Evolutionary conservation across 2,329 filamentous ascomycete genomes (phyloP).

Genomic region (Colletotrichum sansevieriae): DNA sequence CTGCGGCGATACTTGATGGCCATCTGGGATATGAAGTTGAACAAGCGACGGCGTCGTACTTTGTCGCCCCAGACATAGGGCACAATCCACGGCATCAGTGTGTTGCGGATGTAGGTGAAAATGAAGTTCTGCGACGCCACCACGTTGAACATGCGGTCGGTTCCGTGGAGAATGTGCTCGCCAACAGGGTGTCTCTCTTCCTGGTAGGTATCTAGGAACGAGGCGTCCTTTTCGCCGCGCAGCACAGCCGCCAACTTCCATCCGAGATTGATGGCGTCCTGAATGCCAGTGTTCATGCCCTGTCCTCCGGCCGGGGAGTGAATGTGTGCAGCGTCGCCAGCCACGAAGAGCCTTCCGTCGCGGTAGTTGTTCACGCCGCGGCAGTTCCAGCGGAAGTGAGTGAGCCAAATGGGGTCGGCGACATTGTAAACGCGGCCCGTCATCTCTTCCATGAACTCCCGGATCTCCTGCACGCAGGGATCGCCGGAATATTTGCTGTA

Average conservation of each 20-base stretch:
- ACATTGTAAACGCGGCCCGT: conserved; percentile 48
- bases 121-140: conserved; percentile 53
- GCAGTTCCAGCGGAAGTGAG: conserved; percentile 60
- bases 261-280: conserved; percentile 51
- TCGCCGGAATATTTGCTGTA: conserved; percentile 17
- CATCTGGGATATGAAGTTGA: conserved; percentile 57
- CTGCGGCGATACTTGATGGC: conserved; percentile 58
- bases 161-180: conserved; percentile 54
- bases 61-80: conserved; percentile 50
- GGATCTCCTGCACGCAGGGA: conserved; percentile 33
- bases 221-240: conserved; percentile 44
- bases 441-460: conserved; percentile 47
- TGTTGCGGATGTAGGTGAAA: conserved; percentile 54
- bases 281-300: conserved; percentile 54
- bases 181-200: conserved; percentile 62
- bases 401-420: conserved; percentile 55
- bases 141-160: conserved; percentile 57
- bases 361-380: conserved; percentile 57
- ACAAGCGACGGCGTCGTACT: conserved; percentile 44
- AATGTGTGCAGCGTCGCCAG: conserved; percentile 54
- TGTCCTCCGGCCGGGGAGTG: conserved; percentile 53
- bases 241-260: conserved; percentile 50
- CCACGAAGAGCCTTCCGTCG: conserved; percentile 44
- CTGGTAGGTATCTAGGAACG: conserved; percentile 62
- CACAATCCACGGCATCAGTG: conserved; percentile 53